phyloP scores from a whole-genome alignment of 345 rosid genomes.

The Lepidium sativum region DNA sequence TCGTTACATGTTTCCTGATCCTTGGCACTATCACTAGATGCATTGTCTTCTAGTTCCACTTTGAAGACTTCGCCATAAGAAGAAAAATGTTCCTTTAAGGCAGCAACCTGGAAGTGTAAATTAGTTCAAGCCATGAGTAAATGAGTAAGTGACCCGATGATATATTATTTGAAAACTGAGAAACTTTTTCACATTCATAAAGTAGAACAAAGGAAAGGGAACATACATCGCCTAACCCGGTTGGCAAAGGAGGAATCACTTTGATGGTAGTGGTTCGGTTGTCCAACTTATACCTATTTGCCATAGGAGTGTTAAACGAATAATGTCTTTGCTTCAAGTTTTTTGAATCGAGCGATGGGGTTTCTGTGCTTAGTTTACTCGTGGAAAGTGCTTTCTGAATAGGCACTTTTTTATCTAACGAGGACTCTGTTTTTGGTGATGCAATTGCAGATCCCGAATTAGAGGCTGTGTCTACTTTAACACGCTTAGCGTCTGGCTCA shows the following conservation, averaged over 20 bases:
- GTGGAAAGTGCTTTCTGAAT: conserved; percentile 32
- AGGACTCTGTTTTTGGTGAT: conserved; percentile 30
- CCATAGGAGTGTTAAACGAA: conserved; percentile 27
- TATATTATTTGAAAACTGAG: neutral
- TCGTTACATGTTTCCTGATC: conserved; percentile 28
- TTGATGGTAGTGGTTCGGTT: conserved; percentile 71
- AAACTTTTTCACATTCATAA: neutral
- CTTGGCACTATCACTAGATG: conserved; percentile 26
- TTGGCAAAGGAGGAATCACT: conserved; percentile 68
- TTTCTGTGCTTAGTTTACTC: conserved; percentile 31
- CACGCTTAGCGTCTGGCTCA: conserved; percentile 61
- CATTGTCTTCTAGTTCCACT: conserved; percentile 61
- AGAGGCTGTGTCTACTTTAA: conserved; percentile 41
- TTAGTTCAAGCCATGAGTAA: conserved; percentile 6
- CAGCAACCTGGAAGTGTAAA: conserved; percentile 41
- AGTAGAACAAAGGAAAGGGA: conserved; percentile 17
- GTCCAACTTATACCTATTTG: conserved; percentile 74
- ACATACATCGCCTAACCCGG: conserved; percentile 67
- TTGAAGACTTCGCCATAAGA: conserved; percentile 57
- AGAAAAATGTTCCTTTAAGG: conserved; percentile 66
- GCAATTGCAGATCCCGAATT: conserved; percentile 30
- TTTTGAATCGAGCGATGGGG: conserved; percentile 30
- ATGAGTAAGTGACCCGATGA: neutral
- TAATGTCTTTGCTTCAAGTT: conserved; percentile 38
- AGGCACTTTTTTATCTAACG: conserved; percentile 33